Percentiles rank a stretch among this genome's conserved stretches.
These are phyloP conservation scores for Posidonia australis DNA, from an alignment of 106 monocot species.

Conservation along the genomic window DNA sequence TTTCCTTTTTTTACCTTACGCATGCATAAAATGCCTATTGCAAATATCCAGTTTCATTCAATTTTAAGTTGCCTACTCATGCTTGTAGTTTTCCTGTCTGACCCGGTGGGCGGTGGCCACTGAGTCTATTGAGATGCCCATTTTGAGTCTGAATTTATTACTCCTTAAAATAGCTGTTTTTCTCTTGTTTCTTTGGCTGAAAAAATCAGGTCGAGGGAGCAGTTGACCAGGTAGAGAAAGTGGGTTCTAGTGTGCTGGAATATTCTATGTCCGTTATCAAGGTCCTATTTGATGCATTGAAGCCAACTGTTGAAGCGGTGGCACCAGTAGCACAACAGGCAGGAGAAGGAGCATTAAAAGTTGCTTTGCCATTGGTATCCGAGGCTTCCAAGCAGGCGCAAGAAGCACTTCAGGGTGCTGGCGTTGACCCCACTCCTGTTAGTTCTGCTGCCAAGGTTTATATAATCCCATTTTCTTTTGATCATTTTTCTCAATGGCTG, in stretches of 20 bases:
- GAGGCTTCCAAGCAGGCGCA: conserved; percentile 66
- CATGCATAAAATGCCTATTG: too few relatives aligned
- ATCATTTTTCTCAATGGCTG: neutral
- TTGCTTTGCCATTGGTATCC: conserved; percentile 59
- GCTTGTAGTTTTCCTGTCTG: too few relatives aligned
- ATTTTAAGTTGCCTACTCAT: too few relatives aligned
- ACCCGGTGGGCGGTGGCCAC: neutral
- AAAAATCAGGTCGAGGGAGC: conserved; percentile 52
- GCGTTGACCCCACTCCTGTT: conserved; percentile 63
- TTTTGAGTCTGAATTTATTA: neutral
- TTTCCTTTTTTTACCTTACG: too few relatives aligned
- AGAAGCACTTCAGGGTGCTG: conserved; percentile 64
- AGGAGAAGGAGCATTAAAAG: conserved; percentile 56
- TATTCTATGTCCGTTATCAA: conserved; percentile 31
- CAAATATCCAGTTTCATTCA: too few relatives aligned
- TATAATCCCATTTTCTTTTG: neutral
- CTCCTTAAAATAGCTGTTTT: neutral
- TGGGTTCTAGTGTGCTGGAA: conserved; percentile 35
- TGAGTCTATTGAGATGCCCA: neutral
- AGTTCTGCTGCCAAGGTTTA: conserved; percentile 53
- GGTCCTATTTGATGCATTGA: conserved; percentile 40
- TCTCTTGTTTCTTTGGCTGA: neutral
- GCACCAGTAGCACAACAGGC: conserved; percentile 50
- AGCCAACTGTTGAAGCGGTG: conserved; percentile 56
- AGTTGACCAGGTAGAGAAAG: conserved; percentile 44